Evolutionary conservation across 2,329 filamentous ascomycete species (phyloP).

Genomic region (Aspergillus flavus): DNA sequence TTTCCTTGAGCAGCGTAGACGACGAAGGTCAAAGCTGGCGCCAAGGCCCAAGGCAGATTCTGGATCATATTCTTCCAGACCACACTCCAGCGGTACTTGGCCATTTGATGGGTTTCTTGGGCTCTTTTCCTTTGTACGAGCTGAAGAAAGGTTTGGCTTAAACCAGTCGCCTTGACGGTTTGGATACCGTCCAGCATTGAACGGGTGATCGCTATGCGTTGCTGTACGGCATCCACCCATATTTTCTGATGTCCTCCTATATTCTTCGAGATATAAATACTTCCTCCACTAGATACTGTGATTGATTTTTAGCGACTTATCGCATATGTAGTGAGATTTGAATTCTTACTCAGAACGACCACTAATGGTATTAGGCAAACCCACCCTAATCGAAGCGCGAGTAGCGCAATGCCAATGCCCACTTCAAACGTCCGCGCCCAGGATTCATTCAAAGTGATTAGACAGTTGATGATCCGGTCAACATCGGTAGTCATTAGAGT

Average conservation of each 20-base stretch:
- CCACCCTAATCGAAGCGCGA: no score
- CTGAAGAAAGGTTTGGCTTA: slow-evolving; percentile 26
- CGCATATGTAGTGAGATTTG: background rate
- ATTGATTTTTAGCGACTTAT: background rate
- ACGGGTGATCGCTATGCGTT: slow-evolving; percentile 43
- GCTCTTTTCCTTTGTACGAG: slow-evolving; percentile 14
- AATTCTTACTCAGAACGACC: background rate
- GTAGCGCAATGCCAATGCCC: no score
- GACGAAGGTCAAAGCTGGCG: slow-evolving; percentile 24
- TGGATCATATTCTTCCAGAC: slow-evolving; percentile 25
- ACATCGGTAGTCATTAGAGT: no score
- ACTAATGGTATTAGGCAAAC: no score
- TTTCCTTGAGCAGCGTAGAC: slow-evolving; percentile 14
- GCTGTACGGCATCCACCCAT: slow-evolving; percentile 47
- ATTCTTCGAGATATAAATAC: slow-evolving; percentile 11
- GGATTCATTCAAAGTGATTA: no score
- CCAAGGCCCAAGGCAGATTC: slow-evolving; percentile 18
- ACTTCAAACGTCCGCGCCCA: no score
- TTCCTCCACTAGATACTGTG: background rate
- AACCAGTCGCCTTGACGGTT: slow-evolving; percentile 43
- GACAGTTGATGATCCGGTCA: no score
- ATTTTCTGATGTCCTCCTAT: slow-evolving; percentile 27
- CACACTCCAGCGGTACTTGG: slow-evolving; percentile 9
- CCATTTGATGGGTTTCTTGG: slow-evolving; percentile 18
- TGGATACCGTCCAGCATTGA: slow-evolving; percentile 45